Conservation (phyloP, 2,329 filamentous ascomycete species). For the Nannizzia gypsea region DNA sequence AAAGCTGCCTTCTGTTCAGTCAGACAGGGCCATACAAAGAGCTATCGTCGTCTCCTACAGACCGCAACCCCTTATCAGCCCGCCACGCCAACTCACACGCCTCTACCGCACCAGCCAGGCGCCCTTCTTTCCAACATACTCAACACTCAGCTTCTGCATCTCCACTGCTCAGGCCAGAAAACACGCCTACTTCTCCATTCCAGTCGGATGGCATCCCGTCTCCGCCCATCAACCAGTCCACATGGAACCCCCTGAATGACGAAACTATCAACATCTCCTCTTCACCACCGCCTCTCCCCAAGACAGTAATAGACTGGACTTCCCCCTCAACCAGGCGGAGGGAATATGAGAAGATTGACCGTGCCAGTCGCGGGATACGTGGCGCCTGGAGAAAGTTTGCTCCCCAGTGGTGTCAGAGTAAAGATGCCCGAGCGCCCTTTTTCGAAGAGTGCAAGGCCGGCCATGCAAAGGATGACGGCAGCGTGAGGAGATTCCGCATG, state of each 20-base stretch:
- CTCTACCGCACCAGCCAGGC: background rate
- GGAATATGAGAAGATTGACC: constrained; percentile 45
- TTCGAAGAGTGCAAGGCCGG: constrained; percentile 30
- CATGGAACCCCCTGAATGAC: constrained; percentile 5
- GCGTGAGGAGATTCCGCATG: constrained; percentile 36
- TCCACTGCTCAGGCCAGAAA: constrained; percentile 84
- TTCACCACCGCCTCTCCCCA: constrained; percentile 19
- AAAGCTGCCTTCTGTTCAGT: constrained; percentile 31
- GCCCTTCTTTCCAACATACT: background rate
- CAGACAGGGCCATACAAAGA: background rate
- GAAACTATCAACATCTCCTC: background rate
- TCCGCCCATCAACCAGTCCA: background rate
- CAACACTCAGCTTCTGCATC: constrained; percentile 87
- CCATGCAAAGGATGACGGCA: constrained; percentile 32
- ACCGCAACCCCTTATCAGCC: background rate
- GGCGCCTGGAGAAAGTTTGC: constrained; percentile 33
- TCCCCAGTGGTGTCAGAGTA: constrained; percentile 29
- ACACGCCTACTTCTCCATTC: constrained; percentile 48
- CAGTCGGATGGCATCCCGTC: constrained; percentile 3
- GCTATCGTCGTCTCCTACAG: background rate
- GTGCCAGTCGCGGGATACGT: constrained; percentile 31
- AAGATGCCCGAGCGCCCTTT: constrained; percentile 27
- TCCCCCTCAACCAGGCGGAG: constrained; percentile 32
- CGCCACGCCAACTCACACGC: background rate
- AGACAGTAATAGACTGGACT: constrained; percentile 38